A percentile compares a stretch with the other conserved stretches of the same genome.
Evolutionary conservation across 257 asterid genomes (phyloP).

Genomic region (Jasminum sambac): DNA sequence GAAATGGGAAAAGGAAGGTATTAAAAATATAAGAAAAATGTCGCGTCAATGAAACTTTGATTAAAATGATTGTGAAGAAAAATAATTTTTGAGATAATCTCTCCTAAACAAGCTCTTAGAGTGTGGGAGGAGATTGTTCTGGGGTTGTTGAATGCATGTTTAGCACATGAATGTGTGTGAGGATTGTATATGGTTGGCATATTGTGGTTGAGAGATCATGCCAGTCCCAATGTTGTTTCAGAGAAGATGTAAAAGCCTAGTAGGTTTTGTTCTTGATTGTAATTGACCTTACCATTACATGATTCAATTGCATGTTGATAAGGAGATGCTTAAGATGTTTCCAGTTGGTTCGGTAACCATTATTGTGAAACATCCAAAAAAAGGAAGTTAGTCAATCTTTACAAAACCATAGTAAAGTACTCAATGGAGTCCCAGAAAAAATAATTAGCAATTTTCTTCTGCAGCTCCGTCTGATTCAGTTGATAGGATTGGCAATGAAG

Average conservation of each 20-base stretch:
- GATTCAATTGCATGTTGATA: background rate
- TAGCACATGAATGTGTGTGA: background rate
- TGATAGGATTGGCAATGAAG: conserved; percentile 53
- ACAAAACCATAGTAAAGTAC: background rate
- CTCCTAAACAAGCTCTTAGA: too few species aligned
- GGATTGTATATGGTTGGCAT: background rate
- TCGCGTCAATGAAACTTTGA: too few species aligned
- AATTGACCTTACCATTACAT: background rate
- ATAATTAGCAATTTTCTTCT: conserved; percentile 17
- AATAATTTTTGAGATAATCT: too few species aligned
- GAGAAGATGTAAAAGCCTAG: background rate
- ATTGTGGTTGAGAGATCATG: background rate
- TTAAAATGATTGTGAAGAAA: too few species aligned
- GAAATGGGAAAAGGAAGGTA: too few species aligned
- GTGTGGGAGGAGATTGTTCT: background rate
- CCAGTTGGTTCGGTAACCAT: conserved; percentile 1
- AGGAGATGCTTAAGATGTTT: background rate
- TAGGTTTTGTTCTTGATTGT: background rate
- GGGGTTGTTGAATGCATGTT: background rate
- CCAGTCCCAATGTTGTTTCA: background rate
- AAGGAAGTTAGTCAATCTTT: background rate
- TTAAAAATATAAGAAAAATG: too few species aligned
- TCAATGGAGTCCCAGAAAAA: background rate
- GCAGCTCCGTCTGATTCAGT: conserved; percentile 56
- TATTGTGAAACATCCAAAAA: background rate